phyloP scores from a whole-genome alignment of 2,329 filamentous ascomycete species.

The Alternaria infectoria region DNA sequence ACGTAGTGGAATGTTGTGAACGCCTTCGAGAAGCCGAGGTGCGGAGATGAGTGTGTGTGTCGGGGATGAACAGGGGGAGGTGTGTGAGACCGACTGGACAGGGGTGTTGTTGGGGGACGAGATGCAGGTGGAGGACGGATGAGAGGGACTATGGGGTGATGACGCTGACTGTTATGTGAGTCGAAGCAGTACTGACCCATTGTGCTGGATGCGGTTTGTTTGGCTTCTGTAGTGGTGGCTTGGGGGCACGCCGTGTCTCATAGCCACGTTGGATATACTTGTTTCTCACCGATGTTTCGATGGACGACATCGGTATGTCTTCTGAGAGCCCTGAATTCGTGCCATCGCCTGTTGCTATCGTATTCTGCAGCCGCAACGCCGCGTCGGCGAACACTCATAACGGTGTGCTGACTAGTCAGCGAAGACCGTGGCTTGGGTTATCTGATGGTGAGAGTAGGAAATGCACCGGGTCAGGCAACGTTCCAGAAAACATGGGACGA shows the following conservation, averaged over 20 bases:
- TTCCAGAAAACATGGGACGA: background rate
- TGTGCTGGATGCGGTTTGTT: background rate
- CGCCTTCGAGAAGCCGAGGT: slow-evolving; percentile 2
- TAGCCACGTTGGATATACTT: background rate
- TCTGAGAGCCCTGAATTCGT: background rate
- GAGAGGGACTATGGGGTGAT: background rate
- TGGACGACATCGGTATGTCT: background rate
- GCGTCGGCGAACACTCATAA: background rate
- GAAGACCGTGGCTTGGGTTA: background rate
- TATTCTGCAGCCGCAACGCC: background rate
- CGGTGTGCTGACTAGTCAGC: background rate
- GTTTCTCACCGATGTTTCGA: background rate
- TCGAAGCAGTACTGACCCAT: background rate
- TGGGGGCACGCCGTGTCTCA: background rate
- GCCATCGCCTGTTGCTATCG: background rate
- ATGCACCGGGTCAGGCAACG: background rate
- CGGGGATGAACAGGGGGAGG: background rate
- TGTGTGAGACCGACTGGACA: background rate
- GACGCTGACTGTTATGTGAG: background rate
- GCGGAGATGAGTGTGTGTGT: background rate
- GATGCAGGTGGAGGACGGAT: background rate
- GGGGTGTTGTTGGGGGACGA: background rate
- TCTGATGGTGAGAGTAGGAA: background rate
- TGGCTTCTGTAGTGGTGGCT: background rate
- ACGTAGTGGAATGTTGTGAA: background rate